A percentile compares a stretch with the other conserved stretches of the same genome.
phyloP scores from a whole-genome alignment of 2,329 filamentous ascomycete genomes.

The Didymella arachidicola region DNA sequence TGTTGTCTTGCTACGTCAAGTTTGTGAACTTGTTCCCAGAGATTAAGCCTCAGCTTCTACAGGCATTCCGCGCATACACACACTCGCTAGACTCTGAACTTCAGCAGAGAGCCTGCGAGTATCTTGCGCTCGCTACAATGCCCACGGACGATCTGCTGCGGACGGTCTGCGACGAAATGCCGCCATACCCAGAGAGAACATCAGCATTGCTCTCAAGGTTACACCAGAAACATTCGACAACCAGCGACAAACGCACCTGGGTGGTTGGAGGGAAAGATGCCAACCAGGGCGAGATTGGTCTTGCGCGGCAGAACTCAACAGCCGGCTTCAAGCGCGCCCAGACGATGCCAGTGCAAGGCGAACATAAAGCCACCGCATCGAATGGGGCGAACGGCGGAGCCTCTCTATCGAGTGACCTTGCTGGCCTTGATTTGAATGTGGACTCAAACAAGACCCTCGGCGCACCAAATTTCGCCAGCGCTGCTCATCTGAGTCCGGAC shows the following conservation, averaged over 20 bases:
- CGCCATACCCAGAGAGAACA: conserved; percentile 92
- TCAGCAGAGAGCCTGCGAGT: conserved; percentile 96
- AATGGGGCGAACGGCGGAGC: conserved; percentile 60
- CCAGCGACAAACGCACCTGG: conserved; percentile 96
- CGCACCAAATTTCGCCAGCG: conserved; percentile 85
- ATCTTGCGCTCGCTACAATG: conserved; percentile 82
- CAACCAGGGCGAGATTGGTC: conserved; percentile 82
- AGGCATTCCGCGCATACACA: conserved; percentile 90
- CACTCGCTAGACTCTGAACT: conserved; percentile 94
- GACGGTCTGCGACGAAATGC: conserved; percentile 98
- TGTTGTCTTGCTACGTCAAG: conserved; percentile 95
- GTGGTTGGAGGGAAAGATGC: conserved; percentile 96
- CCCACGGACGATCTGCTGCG: conserved; percentile 90
- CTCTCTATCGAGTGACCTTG: conserved; percentile 66
- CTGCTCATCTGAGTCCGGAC: conserved; percentile 89
- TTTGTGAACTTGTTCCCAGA: conserved; percentile 98
- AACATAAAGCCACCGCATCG: conserved; percentile 36
- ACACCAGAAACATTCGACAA: conserved; percentile 92
- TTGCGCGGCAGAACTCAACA: conserved; percentile 70
- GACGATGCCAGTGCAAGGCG: conserved; percentile 59
- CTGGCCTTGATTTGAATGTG: conserved; percentile 79
- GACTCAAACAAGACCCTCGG: conserved; percentile 66
- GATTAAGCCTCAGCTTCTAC: conserved; percentile 92
- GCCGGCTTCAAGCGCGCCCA: conserved; percentile 87
- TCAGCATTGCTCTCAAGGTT: conserved; percentile 90